Conservation (phyloP, 2,329 filamentous ascomycete genomes). For the Ceratocystis cacaofunesta region DNA sequence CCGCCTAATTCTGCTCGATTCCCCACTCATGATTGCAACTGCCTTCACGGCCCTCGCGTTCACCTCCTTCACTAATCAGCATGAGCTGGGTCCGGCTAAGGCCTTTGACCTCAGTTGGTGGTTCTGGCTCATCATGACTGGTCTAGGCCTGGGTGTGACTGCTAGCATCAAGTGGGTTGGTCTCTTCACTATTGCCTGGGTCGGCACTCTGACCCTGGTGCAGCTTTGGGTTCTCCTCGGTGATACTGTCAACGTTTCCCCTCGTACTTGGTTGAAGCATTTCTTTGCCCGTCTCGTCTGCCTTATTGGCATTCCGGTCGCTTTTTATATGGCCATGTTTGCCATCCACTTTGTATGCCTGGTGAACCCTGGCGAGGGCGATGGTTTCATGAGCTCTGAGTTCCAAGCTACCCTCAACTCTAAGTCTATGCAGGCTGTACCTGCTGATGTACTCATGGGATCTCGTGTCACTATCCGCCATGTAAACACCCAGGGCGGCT, state of each 20-base stretch:
- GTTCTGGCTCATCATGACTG: slow-evolving; percentile 88
- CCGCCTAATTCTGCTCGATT: slow-evolving; percentile 88
- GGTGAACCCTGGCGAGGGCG: slow-evolving; percentile 86
- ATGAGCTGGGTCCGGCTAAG: slow-evolving; percentile 77
- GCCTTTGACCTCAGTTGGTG: slow-evolving; percentile 88
- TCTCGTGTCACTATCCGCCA: slow-evolving; percentile 78
- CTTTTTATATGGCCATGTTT: slow-evolving; percentile 95
- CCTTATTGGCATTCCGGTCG: slow-evolving; percentile 72
- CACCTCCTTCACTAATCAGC: slow-evolving; percentile 88
- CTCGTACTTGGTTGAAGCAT: slow-evolving; percentile 83
- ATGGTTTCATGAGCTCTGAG: slow-evolving; percentile 99
- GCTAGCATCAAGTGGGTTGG: slow-evolving; percentile 98
- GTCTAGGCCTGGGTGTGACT: slow-evolving; percentile 76
- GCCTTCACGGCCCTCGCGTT: slow-evolving; percentile 83
- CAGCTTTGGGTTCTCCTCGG: slow-evolving; percentile 94
- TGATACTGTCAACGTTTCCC: slow-evolving; percentile 70
- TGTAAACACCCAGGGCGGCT: slow-evolving; percentile 93
- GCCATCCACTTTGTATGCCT: slow-evolving; percentile 90
- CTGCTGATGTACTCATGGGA: slow-evolving; percentile 80
- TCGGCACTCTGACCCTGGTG: slow-evolving; percentile 74
- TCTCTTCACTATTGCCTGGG: slow-evolving; percentile 96
- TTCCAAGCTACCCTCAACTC: slow-evolving; percentile 96
- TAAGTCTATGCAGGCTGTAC: slow-evolving; percentile 90
- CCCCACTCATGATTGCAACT: slow-evolving; percentile 83
- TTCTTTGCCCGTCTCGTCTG: slow-evolving; percentile 83